Conservation (phyloP, 768 basidiomycete species). For the Strobilomyces confusus region DNA sequence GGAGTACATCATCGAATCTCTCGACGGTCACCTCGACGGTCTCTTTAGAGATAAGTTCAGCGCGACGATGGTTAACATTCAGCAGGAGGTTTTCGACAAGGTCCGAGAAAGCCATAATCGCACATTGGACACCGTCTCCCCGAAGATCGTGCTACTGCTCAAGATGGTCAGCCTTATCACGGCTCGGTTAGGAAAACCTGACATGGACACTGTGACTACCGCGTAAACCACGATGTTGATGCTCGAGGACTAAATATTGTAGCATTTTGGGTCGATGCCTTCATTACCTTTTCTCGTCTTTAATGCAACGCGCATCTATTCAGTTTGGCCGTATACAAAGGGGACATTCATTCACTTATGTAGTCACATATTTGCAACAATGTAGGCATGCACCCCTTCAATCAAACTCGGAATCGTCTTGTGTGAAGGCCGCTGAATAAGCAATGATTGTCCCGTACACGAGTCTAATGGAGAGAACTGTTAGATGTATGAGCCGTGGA, state of each 20-base stretch:
- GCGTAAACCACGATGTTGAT: constrained; percentile 2
- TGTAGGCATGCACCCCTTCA: constrained; percentile 23
- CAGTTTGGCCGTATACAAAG: constrained; percentile 3
- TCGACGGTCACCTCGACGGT: constrained; percentile 22
- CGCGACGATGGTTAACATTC: constrained; percentile 16
- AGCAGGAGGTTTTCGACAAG: constrained; percentile 24
- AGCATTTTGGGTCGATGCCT: background rate
- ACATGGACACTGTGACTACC: constrained; percentile 5
- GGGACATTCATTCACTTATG: constrained; percentile 8
- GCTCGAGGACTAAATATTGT: background rate
- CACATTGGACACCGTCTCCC: constrained; percentile 25
- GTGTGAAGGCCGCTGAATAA: constrained; percentile 78
- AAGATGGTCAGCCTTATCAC: constrained; percentile 32
- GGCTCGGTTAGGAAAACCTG: constrained; percentile 22
- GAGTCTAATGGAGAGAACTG: constrained; percentile 39
- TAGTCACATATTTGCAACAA: constrained; percentile 16
- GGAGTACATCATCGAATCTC: constrained; percentile 29
- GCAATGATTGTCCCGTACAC: constrained; percentile 91
- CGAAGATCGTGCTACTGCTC: constrained; percentile 23
- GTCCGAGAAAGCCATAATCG: constrained; percentile 18
- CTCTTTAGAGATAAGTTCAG: constrained; percentile 25
- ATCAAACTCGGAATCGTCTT: constrained; percentile 81
- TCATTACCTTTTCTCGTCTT: background rate
- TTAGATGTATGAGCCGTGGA: background rate
- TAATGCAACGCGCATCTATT: background rate